Base-by-base conservation (phyloP, 2,329 filamentous ascomycete species). In the Colletotrichum trifolii region DNA sequence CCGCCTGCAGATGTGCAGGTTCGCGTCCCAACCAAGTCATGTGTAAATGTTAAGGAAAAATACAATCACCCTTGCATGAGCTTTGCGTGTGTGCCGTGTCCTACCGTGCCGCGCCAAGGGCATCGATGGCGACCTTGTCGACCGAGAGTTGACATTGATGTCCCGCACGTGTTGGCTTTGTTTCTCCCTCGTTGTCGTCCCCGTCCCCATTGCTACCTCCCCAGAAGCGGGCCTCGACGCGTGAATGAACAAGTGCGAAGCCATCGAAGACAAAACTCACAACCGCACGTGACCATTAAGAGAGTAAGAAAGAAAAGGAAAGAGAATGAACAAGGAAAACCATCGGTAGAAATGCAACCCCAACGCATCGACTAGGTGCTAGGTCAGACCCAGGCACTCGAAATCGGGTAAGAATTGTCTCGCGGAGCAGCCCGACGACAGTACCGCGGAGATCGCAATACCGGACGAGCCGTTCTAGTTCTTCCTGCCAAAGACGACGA, bases 401-500 rank as follows among this genome's bases (percentile, higher is more conserved):
- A 35, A 46, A 45, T 54, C 34, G 52, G 47, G 46, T 40, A 39
- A 48, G 49, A 43, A 57, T 58, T 62, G 64, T 66, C 60, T 66
- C 64, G 60, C 64, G 38, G 48, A 33, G 60, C 60, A 54, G 47
- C 70, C 70, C 69, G 70, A 70, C 53, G 56, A 56, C 74, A 74
- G 74, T 72, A 76, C 72, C 57, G 73, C 70, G 64, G 69, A 54
- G 46, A 47, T 68, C 71, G 71, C 71, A 71, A 71, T 74, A 77
- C 73, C 76, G 77, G 77, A 70, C 73, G 71, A 78, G 77, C 78
- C 78, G 76, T 80, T 79, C 77, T 64, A 68, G 33, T 62, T 55
- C 62, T 65, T 65, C 58, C 62, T 65, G 53, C 58, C 52, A 57
- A 17, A 45, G 47, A 62, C 43, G 45, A 33, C 42, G 12, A 43